Base-by-base conservation (phyloP, 169 alveolate genomes). In the Plasmodium cynomolgi region DNA sequence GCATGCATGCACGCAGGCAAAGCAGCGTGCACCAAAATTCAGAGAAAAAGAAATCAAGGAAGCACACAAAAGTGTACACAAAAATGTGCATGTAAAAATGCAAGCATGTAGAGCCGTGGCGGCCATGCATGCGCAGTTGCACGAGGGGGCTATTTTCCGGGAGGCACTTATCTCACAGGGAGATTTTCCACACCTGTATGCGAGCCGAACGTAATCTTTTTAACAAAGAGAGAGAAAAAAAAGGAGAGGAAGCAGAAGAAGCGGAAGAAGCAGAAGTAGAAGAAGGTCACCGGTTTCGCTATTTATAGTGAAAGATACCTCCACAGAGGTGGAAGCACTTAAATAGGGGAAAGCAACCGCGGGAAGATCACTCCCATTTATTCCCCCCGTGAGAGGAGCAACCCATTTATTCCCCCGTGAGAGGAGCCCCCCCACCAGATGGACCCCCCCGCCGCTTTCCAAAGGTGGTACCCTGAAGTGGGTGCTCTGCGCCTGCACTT, bases 401-500 rank as follows among this genome's bases (percentile, higher is more conserved):
- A 71, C 7, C 33, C 33, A 23, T 23, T 9, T 6, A 71, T 11
- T 11, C 11, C 5, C 17, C 5, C 5, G 13, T 20, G 37, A n/a
- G 75, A n/a, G 6, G 15, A 68, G 31, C 6, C 1, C n/a, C 41
- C 39, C 77, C 31, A 26, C 20, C 31, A 26, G 17, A 68, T 26
- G 77, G 77, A 68, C 15, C 77, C 77, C 31, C 4, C 13, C 5
- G 41, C n/a, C 31, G 15, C 37, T 26, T 68, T 68, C 77, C 17
- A 68, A 68, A 68, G 37, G 37, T 9, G 39, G 33, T 68, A 68
- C 77, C 37, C 77, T 8, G 77, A 68, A 1, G 34, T 68, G 31
- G 37, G 37, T 9, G 77, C 37, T 0, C 77, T 68, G 31, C 77
- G 77, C n/a, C 77, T 84, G 34, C 93, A 85, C 81, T 95, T 95